Conservation (phyloP, 2,329 filamentous ascomycete genomes). For the Colletotrichum coccodes region DNA sequence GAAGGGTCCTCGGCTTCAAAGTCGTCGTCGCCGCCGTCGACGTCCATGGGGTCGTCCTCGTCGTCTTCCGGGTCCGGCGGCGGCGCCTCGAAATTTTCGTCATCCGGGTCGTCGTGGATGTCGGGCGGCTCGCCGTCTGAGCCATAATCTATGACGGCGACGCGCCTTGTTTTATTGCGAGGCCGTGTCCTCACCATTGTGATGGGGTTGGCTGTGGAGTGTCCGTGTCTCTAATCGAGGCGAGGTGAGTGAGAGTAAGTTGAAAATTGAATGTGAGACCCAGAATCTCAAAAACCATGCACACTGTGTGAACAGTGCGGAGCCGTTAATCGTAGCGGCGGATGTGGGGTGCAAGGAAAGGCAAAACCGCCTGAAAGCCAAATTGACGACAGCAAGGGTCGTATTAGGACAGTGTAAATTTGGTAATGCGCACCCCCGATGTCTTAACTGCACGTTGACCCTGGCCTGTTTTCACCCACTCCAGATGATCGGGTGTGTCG, state of each 20-base stretch:
- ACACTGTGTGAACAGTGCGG: neutral
- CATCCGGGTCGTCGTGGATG: conserved; percentile 35
- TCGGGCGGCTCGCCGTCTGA: conserved; percentile 25
- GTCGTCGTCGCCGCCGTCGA: conserved; percentile 44
- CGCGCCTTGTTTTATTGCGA: conserved; percentile 20
- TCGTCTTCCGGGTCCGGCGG: conserved; percentile 38
- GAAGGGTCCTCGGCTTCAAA: conserved; percentile 43
- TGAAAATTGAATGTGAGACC: neutral
- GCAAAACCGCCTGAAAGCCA: neutral
- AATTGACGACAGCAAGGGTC: too few relatives aligned
- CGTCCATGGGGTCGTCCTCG: conserved; percentile 40
- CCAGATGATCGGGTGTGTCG: too few relatives aligned
- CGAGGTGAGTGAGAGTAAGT: neutral
- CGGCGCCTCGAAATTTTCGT: conserved; percentile 33
- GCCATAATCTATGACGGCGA: conserved; percentile 26
- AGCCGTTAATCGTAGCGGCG: neutral
- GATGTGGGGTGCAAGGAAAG: neutral
- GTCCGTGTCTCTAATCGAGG: neutral
- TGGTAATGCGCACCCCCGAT: neutral
- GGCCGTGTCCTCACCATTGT: conserved; percentile 23
- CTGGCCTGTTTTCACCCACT: too few relatives aligned
- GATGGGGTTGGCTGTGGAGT: neutral
- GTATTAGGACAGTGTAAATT: neutral
- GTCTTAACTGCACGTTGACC: too few relatives aligned
- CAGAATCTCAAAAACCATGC: neutral